Evolutionary conservation across 169 alveolate species (phyloP), one percentile per base, ranked within the genome.

Genomic region (Babesia microti): DNA sequence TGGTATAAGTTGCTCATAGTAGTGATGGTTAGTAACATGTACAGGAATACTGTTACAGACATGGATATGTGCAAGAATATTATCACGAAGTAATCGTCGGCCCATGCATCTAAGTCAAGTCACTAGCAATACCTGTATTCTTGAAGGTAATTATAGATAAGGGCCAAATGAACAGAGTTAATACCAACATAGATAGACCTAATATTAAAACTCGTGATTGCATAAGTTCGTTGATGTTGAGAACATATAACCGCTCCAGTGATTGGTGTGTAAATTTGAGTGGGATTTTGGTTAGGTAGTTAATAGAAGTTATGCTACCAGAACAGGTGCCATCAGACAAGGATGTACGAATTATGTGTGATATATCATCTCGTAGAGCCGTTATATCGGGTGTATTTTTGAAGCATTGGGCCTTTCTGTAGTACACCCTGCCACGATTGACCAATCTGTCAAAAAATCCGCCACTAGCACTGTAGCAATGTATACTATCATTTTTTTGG

Each of bases 161-260:
- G 3, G 58, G 32, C 85, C 85, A 72, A 11, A 58, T 23, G 15
- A 56, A 19, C 27, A 43, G 22, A 26, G 50, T 56, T 15, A 74
- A n/a, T 17, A 46, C 41, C 27, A 74, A 26, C 66, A 57, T 51
- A 18, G 56, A 24, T 14, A 56, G 12, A 44, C 72, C 60, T 9
- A 60, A 34, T 7, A 46, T 26, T 15, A 65, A 29, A 39, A 70
- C 36, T 46, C 68, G 34, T 33, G 52, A 30, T 11, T 43, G 47
- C 21, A 59, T 68, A 68, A 65, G 39, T 17, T 42, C 29, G 43
- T 56, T 76, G 22, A 76, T 34, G 41, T 76, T 76, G 40, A 76
- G 49, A 4, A 68, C 81, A 48, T 65, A 76, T 27, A 76, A 39
- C 7, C 60, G 40, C 48, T 76, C 85, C 41, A 76, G 12, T 1